phyloP scores from a whole-genome alignment of 1,284 basidiomycete species.

The Fistulinella cinereoalba region DNA sequence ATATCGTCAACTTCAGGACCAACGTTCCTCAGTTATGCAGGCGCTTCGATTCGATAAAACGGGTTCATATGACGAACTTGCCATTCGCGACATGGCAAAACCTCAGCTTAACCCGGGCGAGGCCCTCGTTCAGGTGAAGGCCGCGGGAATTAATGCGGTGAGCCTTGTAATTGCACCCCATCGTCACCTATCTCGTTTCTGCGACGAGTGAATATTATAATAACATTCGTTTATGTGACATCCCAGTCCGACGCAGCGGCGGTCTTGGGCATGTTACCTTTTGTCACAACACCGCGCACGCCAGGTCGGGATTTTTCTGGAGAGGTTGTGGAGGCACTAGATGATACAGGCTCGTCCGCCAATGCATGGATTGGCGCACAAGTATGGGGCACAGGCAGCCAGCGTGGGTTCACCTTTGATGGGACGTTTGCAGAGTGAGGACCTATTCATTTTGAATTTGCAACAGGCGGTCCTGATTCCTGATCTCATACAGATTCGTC shows the following conservation, averaged over 20 bases:
- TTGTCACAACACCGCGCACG: slow-evolving; percentile 33
- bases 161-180: slow-evolving; percentile 5
- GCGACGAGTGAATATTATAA: too few species aligned
- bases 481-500: slow-evolving; percentile 23
- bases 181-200: too few species aligned
- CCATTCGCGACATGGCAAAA: slow-evolving; percentile 21
- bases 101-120: slow-evolving; percentile 30
- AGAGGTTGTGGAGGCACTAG: slow-evolving; percentile 32
- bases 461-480: too few species aligned
- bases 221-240: background rate
- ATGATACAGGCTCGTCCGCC: slow-evolving; percentile 19
- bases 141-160: slow-evolving; percentile 34
- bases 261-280: slow-evolving; percentile 27
- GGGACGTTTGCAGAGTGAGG: slow-evolving; percentile 36
- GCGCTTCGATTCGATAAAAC: slow-evolving; percentile 33
- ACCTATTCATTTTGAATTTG: background rate
- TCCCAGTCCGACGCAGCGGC: slow-evolving; percentile 32
- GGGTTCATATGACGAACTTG: slow-evolving; percentile 30
- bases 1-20: background rate
- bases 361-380: slow-evolving; percentile 28
- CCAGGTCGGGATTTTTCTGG: slow-evolving; percentile 35
- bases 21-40: slow-evolving; percentile 22
- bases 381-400: slow-evolving; percentile 35
- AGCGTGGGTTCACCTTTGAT: slow-evolving; percentile 33
- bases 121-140: slow-evolving; percentile 32